A percentile compares a stretch with the other conserved stretches of the same genome.
Evolutionary conservation across 148 eudicot species (phyloP).

Genomic region (Vaccinium vitisidaea): DNA sequence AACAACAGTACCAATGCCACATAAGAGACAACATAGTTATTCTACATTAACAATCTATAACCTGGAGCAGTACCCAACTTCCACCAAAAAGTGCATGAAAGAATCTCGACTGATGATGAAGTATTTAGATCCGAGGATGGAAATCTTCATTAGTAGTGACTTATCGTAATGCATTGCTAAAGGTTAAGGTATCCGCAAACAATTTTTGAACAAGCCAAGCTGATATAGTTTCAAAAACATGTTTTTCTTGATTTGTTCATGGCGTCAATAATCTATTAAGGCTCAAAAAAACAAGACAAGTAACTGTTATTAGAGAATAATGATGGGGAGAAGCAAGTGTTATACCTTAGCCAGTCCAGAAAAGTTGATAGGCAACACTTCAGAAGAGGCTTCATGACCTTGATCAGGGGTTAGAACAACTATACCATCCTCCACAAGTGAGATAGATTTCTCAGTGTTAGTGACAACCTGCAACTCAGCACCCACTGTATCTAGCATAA

Average conservation of each 20-base stretch:
- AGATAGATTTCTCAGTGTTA: conserved; percentile 46
- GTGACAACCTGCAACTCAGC: conserved; percentile 69
- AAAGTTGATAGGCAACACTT: conserved; percentile 64
- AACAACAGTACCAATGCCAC: neutral
- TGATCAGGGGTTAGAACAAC: conserved; percentile 56
- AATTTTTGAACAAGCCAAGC: neutral
- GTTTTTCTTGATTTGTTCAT: neutral
- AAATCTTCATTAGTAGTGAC: neutral
- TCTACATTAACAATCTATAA: neutral
- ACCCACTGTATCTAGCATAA: conserved; percentile 77
- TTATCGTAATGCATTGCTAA: neutral
- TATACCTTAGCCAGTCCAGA: conserved; percentile 58
- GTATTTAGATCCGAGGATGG: neutral
- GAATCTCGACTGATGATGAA: neutral
- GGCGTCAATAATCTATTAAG: neutral
- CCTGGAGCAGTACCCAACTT: neutral
- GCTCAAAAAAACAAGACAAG: neutral
- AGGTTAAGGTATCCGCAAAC: neutral
- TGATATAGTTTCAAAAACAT: neutral
- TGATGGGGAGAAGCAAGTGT: neutral
- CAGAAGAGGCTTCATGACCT: conserved; percentile 57
- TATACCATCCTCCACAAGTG: conserved; percentile 51
- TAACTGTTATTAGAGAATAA: neutral
- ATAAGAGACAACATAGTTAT: neutral
- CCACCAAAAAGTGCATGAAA: neutral